A percentile compares a stretch with the other conserved stretches of the same genome.
Evolutionary conservation across 352 stramenopile genomes (phyloP).

Genomic region (Phytopythium chamaehyphon): DNA sequence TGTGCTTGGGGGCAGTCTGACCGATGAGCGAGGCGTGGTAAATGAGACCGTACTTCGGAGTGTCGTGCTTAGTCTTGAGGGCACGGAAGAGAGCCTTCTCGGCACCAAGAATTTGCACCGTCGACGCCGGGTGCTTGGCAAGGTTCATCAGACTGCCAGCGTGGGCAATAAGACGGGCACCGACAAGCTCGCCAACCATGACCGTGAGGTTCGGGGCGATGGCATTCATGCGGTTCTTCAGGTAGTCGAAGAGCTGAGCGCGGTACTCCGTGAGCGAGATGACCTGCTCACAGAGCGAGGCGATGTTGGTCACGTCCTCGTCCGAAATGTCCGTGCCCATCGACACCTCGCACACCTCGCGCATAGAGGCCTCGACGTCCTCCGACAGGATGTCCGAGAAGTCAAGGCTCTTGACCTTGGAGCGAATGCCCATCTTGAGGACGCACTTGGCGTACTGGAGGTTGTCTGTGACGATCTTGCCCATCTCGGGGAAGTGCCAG

Average conservation of each 20-base stretch:
- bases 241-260: slow-evolving; percentile 99
- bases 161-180: slow-evolving; percentile 98
- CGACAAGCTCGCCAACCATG: slow-evolving; percentile 98
- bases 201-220: slow-evolving; percentile 99
- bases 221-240: slow-evolving; percentile 99
- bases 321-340: slow-evolving; percentile 99
- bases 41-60: slow-evolving; percentile 99
- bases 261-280: slow-evolving; percentile 88
- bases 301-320: slow-evolving; percentile 97
- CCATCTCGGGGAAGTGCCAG: slow-evolving; percentile 97
- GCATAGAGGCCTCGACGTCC: slow-evolving; percentile 93
- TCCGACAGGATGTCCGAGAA: slow-evolving; percentile 87
- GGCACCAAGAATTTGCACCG: slow-evolving; percentile 98
- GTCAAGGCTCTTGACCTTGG: slow-evolving; percentile 93
- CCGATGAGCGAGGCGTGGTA: slow-evolving; percentile 99
- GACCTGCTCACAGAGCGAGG: slow-evolving; percentile 90
- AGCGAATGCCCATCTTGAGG: slow-evolving; percentile 92
- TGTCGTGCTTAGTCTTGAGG: slow-evolving; percentile 99
- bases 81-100: slow-evolving; percentile 99
- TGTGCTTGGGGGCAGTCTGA: slow-evolving; percentile 99
- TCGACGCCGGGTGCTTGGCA: slow-evolving; percentile 98
- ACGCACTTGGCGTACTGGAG: slow-evolving; percentile 98
- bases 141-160: slow-evolving; percentile 99
- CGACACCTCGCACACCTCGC: slow-evolving; percentile 97
- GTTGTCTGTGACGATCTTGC: slow-evolving; percentile 98